Conservation (phyloP, 768 basidiomycete species). For the Coprinopsis marcescibilis region DNA sequence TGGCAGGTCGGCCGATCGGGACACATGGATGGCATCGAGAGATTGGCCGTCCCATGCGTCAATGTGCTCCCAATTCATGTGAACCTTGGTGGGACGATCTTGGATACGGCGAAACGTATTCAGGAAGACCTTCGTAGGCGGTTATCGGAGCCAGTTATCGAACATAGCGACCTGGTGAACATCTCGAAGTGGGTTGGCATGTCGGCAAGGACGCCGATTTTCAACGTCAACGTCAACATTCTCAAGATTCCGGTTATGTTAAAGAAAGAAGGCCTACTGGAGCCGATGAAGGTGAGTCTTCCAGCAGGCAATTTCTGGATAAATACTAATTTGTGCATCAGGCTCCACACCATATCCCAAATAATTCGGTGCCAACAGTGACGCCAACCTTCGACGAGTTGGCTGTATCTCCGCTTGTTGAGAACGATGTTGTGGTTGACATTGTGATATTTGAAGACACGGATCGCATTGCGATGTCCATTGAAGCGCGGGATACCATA, state of each 20-base stretch:
- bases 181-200: conserved; percentile 31
- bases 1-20: conserved; percentile 44
- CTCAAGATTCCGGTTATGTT: conserved; percentile 27
- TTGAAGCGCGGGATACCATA: conserved; percentile 23
- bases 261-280: conserved; percentile 17
- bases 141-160: conserved; percentile 27
- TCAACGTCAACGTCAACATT: conserved; percentile 41
- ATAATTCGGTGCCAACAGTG: conserved; percentile 7
- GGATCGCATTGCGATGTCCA: conserved; percentile 26
- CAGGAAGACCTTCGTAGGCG: conserved; percentile 31
- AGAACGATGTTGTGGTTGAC: conserved; percentile 27
- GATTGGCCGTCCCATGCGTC: conserved; percentile 38
- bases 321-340: conserved; percentile 10
- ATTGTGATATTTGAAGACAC: conserved; percentile 19
- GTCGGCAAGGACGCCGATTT: conserved; percentile 25
- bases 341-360: conserved; percentile 32
- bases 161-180: conserved; percentile 32
- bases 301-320: not conserved
- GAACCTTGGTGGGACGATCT: conserved; percentile 12
- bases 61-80: conserved; percentile 38
- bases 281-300: conserved; percentile 29
- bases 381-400: conserved; percentile 16
- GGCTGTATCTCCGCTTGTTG: conserved; percentile 18
- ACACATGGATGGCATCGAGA: conserved; percentile 25
- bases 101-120: conserved; percentile 27